These are phyloP conservation scores for Dioscorea zingiberensis DNA, from an alignment of 106 monocot genomes.

Conservation along the genomic window DNA sequence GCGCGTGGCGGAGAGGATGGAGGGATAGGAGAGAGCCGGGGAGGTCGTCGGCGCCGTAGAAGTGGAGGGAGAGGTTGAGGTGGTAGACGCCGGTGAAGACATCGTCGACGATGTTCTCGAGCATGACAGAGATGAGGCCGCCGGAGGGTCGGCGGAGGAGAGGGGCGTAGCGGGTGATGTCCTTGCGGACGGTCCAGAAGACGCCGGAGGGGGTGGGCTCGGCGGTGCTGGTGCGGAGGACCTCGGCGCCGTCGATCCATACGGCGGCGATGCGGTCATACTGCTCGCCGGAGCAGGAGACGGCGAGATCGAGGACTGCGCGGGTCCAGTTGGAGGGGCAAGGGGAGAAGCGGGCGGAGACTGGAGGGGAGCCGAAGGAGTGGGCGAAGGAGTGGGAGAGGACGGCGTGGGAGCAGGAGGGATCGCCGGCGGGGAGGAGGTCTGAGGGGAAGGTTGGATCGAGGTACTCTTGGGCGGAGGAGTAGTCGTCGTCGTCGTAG, in stretches of 20 bases:
- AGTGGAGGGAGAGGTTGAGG: constrained; percentile 44
- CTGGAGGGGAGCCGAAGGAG: constrained; percentile 57
- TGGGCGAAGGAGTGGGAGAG: constrained; percentile 57
- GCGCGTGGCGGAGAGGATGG: too few species aligned
- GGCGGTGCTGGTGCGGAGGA: constrained; percentile 81
- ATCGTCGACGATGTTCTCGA: constrained; percentile 66
- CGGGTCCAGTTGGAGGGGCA: constrained; percentile 30
- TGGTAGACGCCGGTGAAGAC: constrained; percentile 56
- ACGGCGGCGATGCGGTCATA: constrained; percentile 80
- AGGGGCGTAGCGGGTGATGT: constrained; percentile 54
- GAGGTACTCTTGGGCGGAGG: constrained; percentile 44
- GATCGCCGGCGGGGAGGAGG: constrained; percentile 17
- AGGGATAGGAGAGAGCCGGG: too few species aligned
- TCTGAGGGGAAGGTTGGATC: constrained; percentile 47
- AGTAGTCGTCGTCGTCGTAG: not conserved
- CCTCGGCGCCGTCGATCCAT: constrained; percentile 72
- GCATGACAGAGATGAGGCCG: constrained; percentile 50
- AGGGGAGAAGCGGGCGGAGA: constrained; percentile 25
- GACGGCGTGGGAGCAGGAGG: constrained; percentile 41
- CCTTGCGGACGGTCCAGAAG: constrained; percentile 72
- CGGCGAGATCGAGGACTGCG: constrained; percentile 47
- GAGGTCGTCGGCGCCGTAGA: constrained; percentile 20
- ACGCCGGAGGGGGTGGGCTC: constrained; percentile 57
- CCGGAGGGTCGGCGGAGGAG: constrained; percentile 25
- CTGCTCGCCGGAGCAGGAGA: constrained; percentile 53